phyloP scores from a whole-genome alignment of 768 basidiomycete genomes.

The Mycena haematopus region DNA sequence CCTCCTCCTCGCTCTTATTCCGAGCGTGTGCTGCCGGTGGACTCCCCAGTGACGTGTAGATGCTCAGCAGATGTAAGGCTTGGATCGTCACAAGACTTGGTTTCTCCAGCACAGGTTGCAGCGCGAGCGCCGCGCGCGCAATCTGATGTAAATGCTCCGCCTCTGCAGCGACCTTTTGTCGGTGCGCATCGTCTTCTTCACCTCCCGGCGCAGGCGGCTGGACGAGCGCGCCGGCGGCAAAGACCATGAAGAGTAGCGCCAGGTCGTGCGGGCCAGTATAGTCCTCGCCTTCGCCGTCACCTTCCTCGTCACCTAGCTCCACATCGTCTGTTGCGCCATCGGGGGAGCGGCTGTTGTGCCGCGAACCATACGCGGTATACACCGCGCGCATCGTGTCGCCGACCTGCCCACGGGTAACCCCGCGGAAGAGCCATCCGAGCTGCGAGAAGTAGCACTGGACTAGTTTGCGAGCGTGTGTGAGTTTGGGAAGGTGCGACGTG shows the following conservation, averaged over 20 bases:
- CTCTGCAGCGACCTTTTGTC: conserved; percentile 36
- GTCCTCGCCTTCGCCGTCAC: conserved; percentile 38
- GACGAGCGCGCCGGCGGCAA: conserved; percentile 62
- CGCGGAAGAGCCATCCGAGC: conserved; percentile 59
- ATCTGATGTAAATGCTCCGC: conserved; percentile 75
- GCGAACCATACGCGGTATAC: conserved; percentile 36
- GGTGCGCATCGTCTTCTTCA: conserved; percentile 5
- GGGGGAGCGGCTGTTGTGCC: not conserved
- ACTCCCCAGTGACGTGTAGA: conserved; percentile 65
- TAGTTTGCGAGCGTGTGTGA: conserved; percentile 53
- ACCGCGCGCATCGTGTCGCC: conserved; percentile 49
- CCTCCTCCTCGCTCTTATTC: conserved; percentile 40
- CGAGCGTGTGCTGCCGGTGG: conserved; percentile 36
- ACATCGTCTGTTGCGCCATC: conserved; percentile 6
- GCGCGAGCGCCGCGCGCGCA: conserved; percentile 65
- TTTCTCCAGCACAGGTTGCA: conserved; percentile 74
- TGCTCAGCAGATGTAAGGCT: conserved; percentile 68
- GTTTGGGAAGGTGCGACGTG: conserved; percentile 59
- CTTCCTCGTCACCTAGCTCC: conserved; percentile 39
- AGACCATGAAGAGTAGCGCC: conserved; percentile 53
- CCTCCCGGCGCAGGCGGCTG: conserved; percentile 33
- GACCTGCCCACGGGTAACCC: conserved; percentile 52
- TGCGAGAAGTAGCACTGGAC: conserved; percentile 53
- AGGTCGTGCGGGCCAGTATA: conserved; percentile 55
- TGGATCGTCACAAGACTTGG: conserved; percentile 77